Evolutionary conservation across 768 basidiomycete genomes (phyloP).

Genomic region (Heimioporus sp.): DNA sequence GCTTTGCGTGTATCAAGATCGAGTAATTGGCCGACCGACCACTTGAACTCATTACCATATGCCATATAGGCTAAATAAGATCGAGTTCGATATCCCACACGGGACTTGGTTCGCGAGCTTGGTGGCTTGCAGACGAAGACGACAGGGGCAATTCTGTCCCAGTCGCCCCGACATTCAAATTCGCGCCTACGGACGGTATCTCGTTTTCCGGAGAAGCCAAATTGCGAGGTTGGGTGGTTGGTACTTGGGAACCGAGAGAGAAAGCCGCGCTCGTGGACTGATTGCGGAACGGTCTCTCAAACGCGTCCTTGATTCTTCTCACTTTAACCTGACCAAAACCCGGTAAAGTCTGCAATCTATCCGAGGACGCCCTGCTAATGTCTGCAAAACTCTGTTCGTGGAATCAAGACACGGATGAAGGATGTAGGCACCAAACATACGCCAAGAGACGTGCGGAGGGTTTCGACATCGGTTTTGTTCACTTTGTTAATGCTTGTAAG

Average conservation of each 20-base stretch:
- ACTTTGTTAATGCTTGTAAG: conserved; percentile 90
- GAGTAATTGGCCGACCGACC: too few relatives aligned
- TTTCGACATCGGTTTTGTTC: conserved; percentile 97
- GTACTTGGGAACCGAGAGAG: conserved; percentile 27
- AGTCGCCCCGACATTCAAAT: conserved; percentile 12
- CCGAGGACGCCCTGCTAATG: conserved; percentile 69
- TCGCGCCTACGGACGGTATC: neutral
- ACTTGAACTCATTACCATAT: too few relatives aligned
- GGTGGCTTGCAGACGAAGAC: conserved; percentile 8
- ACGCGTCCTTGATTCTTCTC: conserved; percentile 84
- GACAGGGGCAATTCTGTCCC: conserved; percentile 16
- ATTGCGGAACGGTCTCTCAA: conserved; percentile 84
- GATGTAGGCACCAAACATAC: conserved; percentile 46
- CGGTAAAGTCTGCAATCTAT: conserved; percentile 78
- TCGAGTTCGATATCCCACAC: conserved; percentile 76
- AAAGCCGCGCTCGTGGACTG: conserved; percentile 50
- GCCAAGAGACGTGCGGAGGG: conserved; percentile 86
- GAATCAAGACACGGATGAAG: conserved; percentile 1
- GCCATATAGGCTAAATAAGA: conserved; percentile 28
- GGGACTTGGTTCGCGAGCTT: conserved; percentile 51
- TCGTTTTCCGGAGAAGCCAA: neutral
- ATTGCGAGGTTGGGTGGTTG: neutral
- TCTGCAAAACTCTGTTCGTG: conserved; percentile 74
- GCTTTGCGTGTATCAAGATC: too few relatives aligned
- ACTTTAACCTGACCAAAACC: conserved; percentile 96